Conservation (phyloP, 306 rosid genomes). For the Corylus heterophylla region DNA sequence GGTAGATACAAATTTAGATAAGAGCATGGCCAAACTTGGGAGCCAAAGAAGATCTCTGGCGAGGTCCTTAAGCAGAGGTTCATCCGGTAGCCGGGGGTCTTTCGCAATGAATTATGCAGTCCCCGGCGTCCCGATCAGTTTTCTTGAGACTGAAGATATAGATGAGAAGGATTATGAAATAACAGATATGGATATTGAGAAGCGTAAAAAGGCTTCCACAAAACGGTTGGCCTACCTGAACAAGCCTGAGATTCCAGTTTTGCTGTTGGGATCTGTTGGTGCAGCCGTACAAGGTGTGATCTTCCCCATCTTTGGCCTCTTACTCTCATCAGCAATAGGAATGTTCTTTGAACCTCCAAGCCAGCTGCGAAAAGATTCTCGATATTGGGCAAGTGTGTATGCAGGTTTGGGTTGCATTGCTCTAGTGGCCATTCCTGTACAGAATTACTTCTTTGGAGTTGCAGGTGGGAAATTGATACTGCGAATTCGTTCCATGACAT, state of each 20-base stretch:
- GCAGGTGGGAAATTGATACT: slow-evolving; percentile 83
- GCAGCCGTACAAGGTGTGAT: slow-evolving; percentile 59
- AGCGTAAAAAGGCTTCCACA: slow-evolving; percentile 38
- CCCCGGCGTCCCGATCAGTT: slow-evolving; percentile 30
- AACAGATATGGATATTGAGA: slow-evolving; percentile 10
- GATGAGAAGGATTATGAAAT: slow-evolving; percentile 3
- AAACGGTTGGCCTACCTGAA: slow-evolving; percentile 58
- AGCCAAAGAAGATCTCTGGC: slow-evolving; percentile 29
- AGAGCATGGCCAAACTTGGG: slow-evolving; percentile 16
- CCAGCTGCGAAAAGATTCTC: slow-evolving; percentile 55
- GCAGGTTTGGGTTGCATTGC: slow-evolving; percentile 52
- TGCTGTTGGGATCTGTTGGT: slow-evolving; percentile 65
- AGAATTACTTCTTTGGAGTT: slow-evolving; percentile 63
- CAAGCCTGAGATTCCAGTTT: slow-evolving; percentile 64
- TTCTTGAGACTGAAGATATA: slow-evolving; percentile 25
- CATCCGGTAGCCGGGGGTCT: slow-evolving; percentile 41
- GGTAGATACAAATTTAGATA: slow-evolving; percentile 29
- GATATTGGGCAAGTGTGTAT: slow-evolving; percentile 60
- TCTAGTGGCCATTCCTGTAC: slow-evolving; percentile 40
- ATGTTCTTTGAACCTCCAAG: slow-evolving; percentile 62
- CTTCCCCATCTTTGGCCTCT: slow-evolving; percentile 71
- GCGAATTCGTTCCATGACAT: slow-evolving; percentile 73
- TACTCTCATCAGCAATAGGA: slow-evolving; percentile 64
- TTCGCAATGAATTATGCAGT: slow-evolving; percentile 30
- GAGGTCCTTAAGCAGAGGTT: slow-evolving; percentile 52